A percentile compares a stretch with the other conserved stretches of the same genome.
These are phyloP conservation scores for Aspergillus fumigatiaffinis DNA, from an alignment of 2,329 filamentous ascomycete genomes.

Conservation along the genomic window DNA sequence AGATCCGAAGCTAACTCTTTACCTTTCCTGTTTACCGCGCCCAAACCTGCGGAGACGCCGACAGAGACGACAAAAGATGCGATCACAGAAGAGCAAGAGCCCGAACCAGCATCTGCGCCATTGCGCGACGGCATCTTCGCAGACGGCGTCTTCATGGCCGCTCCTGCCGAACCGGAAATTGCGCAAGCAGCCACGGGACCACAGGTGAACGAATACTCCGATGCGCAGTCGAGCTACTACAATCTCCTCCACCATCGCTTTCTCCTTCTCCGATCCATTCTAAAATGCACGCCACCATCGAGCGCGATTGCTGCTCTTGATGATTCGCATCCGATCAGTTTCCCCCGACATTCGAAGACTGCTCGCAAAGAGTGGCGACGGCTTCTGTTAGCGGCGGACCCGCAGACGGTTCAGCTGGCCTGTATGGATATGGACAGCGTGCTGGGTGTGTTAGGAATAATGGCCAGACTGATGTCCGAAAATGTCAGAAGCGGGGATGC, in stretches of 20 bases:
- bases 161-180: slow-evolving; percentile 45
- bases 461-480: slow-evolving; percentile 57
- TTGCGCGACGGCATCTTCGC: slow-evolving; percentile 63
- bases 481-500: slow-evolving; percentile 60
- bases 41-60: slow-evolving; percentile 36
- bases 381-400: slow-evolving; percentile 38
- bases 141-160: slow-evolving; percentile 74
- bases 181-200: slow-evolving; percentile 31
- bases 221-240: slow-evolving; percentile 65
- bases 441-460: slow-evolving; percentile 60
- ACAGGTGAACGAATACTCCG: slow-evolving; percentile 30
- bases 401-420: slow-evolving; percentile 48
- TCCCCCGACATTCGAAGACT: slow-evolving; percentile 51
- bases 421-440: slow-evolving; percentile 59
- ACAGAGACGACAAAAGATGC: slow-evolving; percentile 1
- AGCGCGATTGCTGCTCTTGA: slow-evolving; percentile 53
- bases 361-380: slow-evolving; percentile 55
- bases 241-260: slow-evolving; percentile 63
- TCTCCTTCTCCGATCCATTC: slow-evolving; percentile 55
- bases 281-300: slow-evolving; percentile 55
- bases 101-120: slow-evolving; percentile 40
- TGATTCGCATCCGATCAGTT: slow-evolving; percentile 49
- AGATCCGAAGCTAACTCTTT: slow-evolving; percentile 74
- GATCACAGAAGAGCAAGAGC: not conserved
- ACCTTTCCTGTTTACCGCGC: slow-evolving; percentile 66